Base-by-base conservation (phyloP, 441 rosid species). In the Adansonia gregorii region DNA sequence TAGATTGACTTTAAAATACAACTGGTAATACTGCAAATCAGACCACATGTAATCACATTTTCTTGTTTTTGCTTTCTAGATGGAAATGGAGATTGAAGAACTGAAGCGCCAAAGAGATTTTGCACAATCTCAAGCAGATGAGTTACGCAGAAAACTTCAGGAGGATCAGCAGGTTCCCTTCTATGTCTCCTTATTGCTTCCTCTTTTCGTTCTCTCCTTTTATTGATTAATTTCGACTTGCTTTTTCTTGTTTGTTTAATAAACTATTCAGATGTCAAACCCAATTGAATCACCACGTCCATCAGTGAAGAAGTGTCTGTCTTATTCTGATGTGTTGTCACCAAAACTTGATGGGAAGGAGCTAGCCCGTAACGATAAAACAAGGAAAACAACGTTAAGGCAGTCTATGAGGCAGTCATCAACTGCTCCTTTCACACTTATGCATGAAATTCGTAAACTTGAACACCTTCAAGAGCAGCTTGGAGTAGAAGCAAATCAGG, bases 361-460 rank as follows among this genome's bases (percentile, higher is more conserved):
- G 45, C 45, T 82, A 54, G 82, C 80, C 78, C 80, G 80, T 22
- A 68, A 82, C 73, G 95, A 89, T 73, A 84, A 84, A 89, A 85
- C 88, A 68, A 88, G 92, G 84, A 96, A 86, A 82, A 86, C 87
- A 49, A 69, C 86, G 56, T 49, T 90, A 51, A 92, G 99, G 76
- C 97, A 92, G 79, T 97, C 98, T 67, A 88, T 94, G 88, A 92
- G 97, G 81, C 97, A 92, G 74, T 97, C 99, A 76, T 93, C 98
- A 74, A 83, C 98, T 56, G 98, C 98, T 69, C 99, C 99, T 67
- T 94, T 94, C 82, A 85, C 98, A 31, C 86, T 97, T 17, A 93
- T 94, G 98, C 94, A 97, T 79, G 99, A 97, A 90, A 97, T 97
- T 70, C 97, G 99, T 7, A 97, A 97, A 82, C 98, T 97, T 56